Percentiles rank a stretch among this genome's conserved stretches.
Evolutionary conservation across 164 flowering plant genomes (phyloP).

Genomic region (Chimonanthus praecox): DNA sequence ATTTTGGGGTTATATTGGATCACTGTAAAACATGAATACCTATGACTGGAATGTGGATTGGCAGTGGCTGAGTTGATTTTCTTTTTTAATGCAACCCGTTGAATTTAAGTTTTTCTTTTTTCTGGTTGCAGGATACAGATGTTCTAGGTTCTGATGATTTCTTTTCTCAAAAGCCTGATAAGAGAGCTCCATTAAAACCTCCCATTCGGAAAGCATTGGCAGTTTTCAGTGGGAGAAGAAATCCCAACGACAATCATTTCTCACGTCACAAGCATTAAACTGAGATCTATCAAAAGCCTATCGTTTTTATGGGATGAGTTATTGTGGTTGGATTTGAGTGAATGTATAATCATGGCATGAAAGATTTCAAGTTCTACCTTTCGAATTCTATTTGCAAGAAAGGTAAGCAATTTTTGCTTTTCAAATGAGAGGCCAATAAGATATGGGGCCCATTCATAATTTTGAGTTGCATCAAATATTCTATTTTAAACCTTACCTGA

Average conservation of each 20-base stretch:
- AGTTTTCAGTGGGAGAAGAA: slow-evolving; percentile 67
- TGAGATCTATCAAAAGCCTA: too few relatives aligned
- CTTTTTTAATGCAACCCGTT: background rate
- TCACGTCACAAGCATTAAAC: slow-evolving; percentile 44
- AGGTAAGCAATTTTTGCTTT: too few relatives aligned
- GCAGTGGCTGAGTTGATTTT: background rate
- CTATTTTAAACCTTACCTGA: too few relatives aligned
- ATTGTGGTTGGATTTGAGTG: too few relatives aligned
- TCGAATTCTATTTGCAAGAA: too few relatives aligned
- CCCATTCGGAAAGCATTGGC: slow-evolving; percentile 70
- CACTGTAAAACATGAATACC: too few relatives aligned
- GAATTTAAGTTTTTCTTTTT: background rate
- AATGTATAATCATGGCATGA: too few relatives aligned
- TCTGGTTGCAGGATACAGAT: slow-evolving; percentile 40
- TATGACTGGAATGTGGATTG: background rate
- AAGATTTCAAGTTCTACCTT: too few relatives aligned
- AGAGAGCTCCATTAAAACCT: slow-evolving; percentile 59
- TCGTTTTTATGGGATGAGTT: background rate
- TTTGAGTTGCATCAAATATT: too few relatives aligned
- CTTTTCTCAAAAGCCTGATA: slow-evolving; percentile 48
- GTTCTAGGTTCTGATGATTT: slow-evolving; percentile 39
- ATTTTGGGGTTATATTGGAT: too few relatives aligned
- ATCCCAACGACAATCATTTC: slow-evolving; percentile 83
- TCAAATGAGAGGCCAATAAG: too few relatives aligned
- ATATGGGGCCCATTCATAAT: too few relatives aligned